Evolutionary conservation across 2,329 filamentous ascomycete species (phyloP), one percentile per base, ranked within the genome.

Genomic region (Aquanectria penicillioides): DNA sequence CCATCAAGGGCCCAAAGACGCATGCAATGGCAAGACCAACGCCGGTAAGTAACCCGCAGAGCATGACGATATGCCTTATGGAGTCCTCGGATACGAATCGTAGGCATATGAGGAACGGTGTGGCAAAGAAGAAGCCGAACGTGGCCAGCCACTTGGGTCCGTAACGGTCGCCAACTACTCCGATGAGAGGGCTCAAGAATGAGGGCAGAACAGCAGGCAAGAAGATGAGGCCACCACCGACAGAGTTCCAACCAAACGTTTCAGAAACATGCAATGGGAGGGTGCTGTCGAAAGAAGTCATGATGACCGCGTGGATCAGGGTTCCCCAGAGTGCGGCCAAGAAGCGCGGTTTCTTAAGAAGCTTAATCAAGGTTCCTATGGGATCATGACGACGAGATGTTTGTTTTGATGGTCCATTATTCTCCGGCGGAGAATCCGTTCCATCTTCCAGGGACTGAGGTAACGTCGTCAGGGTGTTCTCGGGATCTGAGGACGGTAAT

Each of bases 1-100:
- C 74, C 69, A 75, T 76, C 49, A 76, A 38, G 3, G 73, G 73
- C 2, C 70, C 70, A 17, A 75, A 69, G n/a, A 74, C 69, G n/a
- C 70, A 72, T 8, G 69, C 59, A 41, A 71, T 60, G 2, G 70
- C 68, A 8, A 75, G 53, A 2, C 74, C 74, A 6, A 76, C 40
- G 7, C 72, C 73, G 3, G 62, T 54, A 1, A 76, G 65, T 18
- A 76, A 66, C 9, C 69, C 73, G 31, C 73, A 75, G 2, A 76
- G 62, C 61, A 75, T 62, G 12, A 73, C 50, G 49, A 73, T 75
- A 54, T 75, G 62, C 8, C 56, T 49, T 12, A 73, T 64, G 10
- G 44, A 70, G 51, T 75, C 65, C 20, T 74, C 66, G 2, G 66
- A 48, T 13, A 76, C 74, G 34, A 76, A 74, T 13, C 73, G 68